These are phyloP conservation scores for Trichosporon sp. DNA, from an alignment of 1,284 basidiomycete genomes.

Conservation along the genomic window DNA sequence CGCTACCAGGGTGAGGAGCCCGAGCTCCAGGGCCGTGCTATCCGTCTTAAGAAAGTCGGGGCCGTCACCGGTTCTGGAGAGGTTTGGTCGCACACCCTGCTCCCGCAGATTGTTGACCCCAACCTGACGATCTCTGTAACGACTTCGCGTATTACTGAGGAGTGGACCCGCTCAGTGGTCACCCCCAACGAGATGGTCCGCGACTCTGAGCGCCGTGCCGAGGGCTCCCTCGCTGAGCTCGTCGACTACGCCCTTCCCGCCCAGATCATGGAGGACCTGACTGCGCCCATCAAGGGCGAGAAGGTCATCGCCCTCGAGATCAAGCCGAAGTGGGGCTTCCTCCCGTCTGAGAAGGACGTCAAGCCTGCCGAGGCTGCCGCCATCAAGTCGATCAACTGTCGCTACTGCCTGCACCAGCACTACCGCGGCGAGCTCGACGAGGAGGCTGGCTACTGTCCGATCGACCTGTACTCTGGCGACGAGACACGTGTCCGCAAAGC, in stretches of 20 bases:
- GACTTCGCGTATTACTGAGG: constrained; percentile 61
- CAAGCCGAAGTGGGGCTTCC: constrained; percentile 96
- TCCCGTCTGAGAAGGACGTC: constrained; percentile 65
- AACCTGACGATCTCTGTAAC: constrained; percentile 65
- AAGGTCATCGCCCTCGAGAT: constrained; percentile 72
- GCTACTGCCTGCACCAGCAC: constrained; percentile 85
- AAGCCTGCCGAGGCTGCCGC: constrained; percentile 63
- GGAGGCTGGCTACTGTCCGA: constrained; percentile 67
- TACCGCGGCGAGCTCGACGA: constrained; percentile 49
- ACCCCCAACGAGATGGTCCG: constrained; percentile 61
- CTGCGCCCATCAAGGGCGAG: constrained; percentile 57
- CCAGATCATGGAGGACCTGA: constrained; percentile 62
- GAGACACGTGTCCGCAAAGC: constrained; percentile 65
- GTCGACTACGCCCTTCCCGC: constrained; percentile 68
- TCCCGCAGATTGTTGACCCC: constrained; percentile 62
- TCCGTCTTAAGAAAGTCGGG: constrained; percentile 58
- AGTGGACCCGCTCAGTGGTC: constrained; percentile 67
- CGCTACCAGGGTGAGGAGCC: constrained; percentile 67
- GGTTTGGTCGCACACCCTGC: constrained; percentile 40
- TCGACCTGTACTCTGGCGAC: constrained; percentile 80
- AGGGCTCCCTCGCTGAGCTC: constrained; percentile 58
- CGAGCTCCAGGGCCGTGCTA: constrained; percentile 65
- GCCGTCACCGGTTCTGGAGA: constrained; percentile 18
- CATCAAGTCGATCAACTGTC: constrained; percentile 72
- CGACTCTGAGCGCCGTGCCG: constrained; percentile 62